phyloP scores from a whole-genome alignment of 2,329 filamentous ascomycete species.

The Phaeophleospora eucalypticola region DNA sequence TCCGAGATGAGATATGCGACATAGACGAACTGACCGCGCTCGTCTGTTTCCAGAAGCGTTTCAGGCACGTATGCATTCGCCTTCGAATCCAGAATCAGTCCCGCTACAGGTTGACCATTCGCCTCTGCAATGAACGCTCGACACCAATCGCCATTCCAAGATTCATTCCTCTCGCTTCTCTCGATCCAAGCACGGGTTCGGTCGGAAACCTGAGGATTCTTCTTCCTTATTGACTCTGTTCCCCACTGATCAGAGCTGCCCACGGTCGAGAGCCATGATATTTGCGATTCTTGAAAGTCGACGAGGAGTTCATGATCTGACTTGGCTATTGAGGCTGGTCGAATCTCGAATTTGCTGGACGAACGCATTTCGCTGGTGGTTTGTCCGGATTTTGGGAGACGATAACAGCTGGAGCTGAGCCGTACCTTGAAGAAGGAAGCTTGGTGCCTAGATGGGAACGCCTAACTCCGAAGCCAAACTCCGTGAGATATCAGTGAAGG shows the following conservation, averaged over 20 bases:
- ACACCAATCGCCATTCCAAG: conserved; percentile 13
- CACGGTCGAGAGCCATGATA: conserved; percentile 12
- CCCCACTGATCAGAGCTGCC: conserved; percentile 21
- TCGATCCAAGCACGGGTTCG: conserved; percentile 1
- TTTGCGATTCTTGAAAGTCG: conserved; percentile 18
- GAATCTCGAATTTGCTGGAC: conserved; percentile 9
- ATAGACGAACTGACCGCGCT: conserved; percentile 15
- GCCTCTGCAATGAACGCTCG: conserved; percentile 13
- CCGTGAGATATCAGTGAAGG: too few species aligned
- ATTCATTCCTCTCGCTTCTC: conserved; percentile 5
- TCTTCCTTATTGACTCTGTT: conserved; percentile 4
- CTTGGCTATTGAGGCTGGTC: conserved; percentile 9
- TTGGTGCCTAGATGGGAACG: too few species aligned
- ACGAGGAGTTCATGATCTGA: conserved; percentile 15
- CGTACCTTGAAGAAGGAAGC: too few species aligned
- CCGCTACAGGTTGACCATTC: not conserved
- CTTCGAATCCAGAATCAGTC: conserved; percentile 7
- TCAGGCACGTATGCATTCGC: conserved; percentile 35
- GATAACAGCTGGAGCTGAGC: too few species aligned
- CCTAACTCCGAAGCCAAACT: too few species aligned
- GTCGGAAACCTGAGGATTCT: conserved; percentile 4
- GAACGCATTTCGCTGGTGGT: not conserved
- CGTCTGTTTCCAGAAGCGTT: conserved; percentile 58
- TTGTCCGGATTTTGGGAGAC: too few species aligned
- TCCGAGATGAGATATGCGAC: conserved; percentile 18